Evolutionary conservation across 768 basidiomycete species (phyloP), one percentile per base, ranked within the genome.

Genomic region (Russula sp.): DNA sequence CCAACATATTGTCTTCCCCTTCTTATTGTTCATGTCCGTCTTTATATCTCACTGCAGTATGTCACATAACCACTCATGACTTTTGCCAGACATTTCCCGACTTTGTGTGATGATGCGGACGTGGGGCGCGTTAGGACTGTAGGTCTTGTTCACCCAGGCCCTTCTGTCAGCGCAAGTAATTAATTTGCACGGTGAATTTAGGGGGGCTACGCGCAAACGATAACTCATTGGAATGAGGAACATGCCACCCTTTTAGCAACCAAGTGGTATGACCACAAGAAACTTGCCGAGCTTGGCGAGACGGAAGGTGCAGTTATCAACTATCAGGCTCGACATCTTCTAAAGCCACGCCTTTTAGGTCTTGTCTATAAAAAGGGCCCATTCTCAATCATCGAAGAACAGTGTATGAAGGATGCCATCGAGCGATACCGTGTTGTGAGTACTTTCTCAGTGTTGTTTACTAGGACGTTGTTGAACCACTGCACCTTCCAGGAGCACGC

Each of bases 241-340:
- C 35, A 53, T n/a, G 51, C 56, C 18, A 45, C 27, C 10, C 27
- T 62, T 39, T 13, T 63, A 6, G 56, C 56, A 11, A 52, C 61
- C 40, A 62, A 52, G 32, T 62, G 61, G 54, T 57, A 42, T 32
- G 49, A 51, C n/a, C 55, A 62, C 49, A 47, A 40, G 45, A 53
- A 47, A 39, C 44, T 58, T 39, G 62, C 51, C 0, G 34, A 58
- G 37, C 42, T 58, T 14, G 51, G 62, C 6, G 57, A 58, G 9
- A 32, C 31, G 4, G 57, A 63, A 58, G 62, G 57, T 63, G 20
- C 18, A 35, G 14, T 53, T n/a, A 14, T 45, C 11, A 34, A 35
- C 13, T 44, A 37, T 45, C 27, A 4, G 22, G 1, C 35, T 6
- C 9, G 27, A 40, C 7, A 18, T 40, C 6, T 37, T 32, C 35